Percentiles rank a stretch among this genome's conserved stretches.
phyloP scores from a whole-genome alignment of 2,329 filamentous ascomycete genomes.

The Pseudogymnoascus sp. region DNA sequence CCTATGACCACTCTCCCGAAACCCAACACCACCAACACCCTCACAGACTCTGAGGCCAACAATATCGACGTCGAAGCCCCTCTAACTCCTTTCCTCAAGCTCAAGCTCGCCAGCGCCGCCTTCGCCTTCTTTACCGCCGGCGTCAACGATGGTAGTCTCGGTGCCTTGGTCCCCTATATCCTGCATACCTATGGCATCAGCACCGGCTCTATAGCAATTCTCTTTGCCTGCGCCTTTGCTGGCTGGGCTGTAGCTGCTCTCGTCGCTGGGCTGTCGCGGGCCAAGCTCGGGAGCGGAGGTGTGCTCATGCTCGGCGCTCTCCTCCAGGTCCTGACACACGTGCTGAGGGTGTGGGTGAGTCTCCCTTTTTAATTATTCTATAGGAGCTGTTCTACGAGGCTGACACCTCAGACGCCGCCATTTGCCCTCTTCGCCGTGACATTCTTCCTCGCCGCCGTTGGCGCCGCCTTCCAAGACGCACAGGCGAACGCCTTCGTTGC shows the following conservation, averaged over 20 bases:
- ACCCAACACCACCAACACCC: not conserved
- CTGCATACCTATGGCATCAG: constrained; percentile 47
- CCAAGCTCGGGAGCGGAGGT: constrained; percentile 46
- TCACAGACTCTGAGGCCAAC: not conserved
- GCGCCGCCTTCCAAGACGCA: constrained; percentile 56
- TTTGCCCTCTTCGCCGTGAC: constrained; percentile 49
- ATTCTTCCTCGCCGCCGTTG: constrained; percentile 50
- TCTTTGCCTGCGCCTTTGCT: constrained; percentile 48
- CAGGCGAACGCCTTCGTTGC: constrained; percentile 56
- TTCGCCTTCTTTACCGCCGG: constrained; percentile 60
- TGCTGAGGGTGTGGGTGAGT: constrained; percentile 42
- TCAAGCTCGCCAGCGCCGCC: constrained; percentile 47
- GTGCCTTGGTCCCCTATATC: constrained; percentile 55
- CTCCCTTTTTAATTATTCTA: not conserved
- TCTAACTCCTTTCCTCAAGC: not conserved
- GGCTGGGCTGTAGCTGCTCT: constrained; percentile 53
- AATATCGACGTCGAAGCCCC: not conserved
- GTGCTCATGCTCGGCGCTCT: constrained; percentile 48
- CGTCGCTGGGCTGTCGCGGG: constrained; percentile 45
- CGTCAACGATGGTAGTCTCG: constrained; percentile 56
- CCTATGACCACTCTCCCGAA: not conserved
- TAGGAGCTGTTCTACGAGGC: not conserved
- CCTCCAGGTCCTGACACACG: constrained; percentile 47
- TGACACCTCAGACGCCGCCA: constrained; percentile 33
- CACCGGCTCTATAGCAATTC: constrained; percentile 42